phyloP scores from a whole-genome alignment of 2,329 filamentous ascomycete species.

The Fusarium agapanthi region DNA sequence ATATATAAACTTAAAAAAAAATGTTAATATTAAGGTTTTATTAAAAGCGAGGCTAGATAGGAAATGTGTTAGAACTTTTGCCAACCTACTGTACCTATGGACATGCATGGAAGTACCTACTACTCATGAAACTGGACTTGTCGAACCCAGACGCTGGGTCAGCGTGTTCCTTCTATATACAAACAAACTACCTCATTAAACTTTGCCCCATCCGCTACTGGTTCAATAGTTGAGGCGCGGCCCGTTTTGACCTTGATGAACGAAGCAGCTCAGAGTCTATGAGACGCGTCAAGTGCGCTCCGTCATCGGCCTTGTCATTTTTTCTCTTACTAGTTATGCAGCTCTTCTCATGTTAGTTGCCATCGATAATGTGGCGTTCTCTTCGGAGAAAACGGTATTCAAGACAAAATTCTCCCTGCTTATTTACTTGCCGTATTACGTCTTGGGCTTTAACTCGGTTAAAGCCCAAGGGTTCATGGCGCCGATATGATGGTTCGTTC shows the following conservation, averaged over 20 bases:
- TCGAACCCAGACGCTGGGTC: slow-evolving; percentile 11
- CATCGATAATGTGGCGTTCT: neutral
- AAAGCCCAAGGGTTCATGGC: slow-evolving; percentile 23
- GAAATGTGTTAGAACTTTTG: no score
- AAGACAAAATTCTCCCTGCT: neutral
- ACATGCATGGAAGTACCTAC: neutral
- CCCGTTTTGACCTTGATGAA: slow-evolving; percentile 27
- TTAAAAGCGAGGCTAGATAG: no score
- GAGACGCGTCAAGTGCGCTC: slow-evolving; percentile 1
- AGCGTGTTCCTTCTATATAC: slow-evolving; percentile 3
- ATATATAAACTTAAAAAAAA: no score
- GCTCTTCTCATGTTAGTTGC: neutral
- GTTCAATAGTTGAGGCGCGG: slow-evolving; percentile 30
- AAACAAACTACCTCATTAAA: slow-evolving; percentile 22
- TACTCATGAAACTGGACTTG: slow-evolving; percentile 6
- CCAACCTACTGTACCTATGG: no score
- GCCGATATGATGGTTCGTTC: slow-evolving; percentile 38
- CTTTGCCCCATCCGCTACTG: slow-evolving; percentile 13
- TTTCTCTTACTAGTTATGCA: neutral
- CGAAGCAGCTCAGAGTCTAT: slow-evolving; percentile 3
- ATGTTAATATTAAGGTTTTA: no score
- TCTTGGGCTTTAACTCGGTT: neutral
- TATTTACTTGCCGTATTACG: neutral
- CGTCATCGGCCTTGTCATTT: neutral
- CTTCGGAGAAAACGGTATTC: neutral